Evolutionary conservation across 306 rosid genomes (phyloP).

Genomic region (Quercus mongolica): DNA sequence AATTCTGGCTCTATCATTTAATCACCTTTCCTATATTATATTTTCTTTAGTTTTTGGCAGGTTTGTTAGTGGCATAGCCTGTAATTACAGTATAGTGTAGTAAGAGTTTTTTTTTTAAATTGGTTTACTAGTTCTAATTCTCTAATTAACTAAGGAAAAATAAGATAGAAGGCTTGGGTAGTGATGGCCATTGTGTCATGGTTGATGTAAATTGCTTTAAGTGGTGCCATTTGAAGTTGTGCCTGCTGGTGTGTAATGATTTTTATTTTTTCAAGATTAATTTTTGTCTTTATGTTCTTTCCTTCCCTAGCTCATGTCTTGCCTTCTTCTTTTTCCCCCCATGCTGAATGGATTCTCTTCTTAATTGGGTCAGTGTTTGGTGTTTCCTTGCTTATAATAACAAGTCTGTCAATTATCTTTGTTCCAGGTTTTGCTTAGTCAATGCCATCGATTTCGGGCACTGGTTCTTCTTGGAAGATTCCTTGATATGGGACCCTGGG

Average conservation of each 20-base stretch:
- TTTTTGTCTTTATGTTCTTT: background rate
- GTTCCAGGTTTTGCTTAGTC: constrained; percentile 91
- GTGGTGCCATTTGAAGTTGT: background rate
- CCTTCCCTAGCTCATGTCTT: background rate
- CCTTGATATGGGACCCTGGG: constrained; percentile 99
- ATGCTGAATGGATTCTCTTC: background rate
- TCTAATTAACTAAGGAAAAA: background rate
- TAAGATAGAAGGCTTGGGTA: background rate
- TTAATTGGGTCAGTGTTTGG: constrained; percentile 3
- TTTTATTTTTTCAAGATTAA: background rate
- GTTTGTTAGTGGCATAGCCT: background rate
- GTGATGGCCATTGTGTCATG: background rate
- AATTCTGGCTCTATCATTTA: constrained; percentile 17
- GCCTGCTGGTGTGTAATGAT: background rate
- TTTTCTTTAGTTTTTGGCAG: constrained; percentile 22
- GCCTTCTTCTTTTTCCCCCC: background rate
- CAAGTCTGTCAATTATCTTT: constrained; percentile 9
- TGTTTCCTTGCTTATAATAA: constrained; percentile 22
- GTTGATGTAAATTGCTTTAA: background rate
- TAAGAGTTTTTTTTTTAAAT: background rate
- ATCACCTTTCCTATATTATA: background rate
- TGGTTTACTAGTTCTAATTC: background rate
- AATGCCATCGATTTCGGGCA: constrained; percentile 89
- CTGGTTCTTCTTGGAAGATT: constrained; percentile 92
- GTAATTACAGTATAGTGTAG: background rate